Evolutionary conservation across 345 rosid genomes (phyloP).

Genomic region (Hevea brasiliensis): DNA sequence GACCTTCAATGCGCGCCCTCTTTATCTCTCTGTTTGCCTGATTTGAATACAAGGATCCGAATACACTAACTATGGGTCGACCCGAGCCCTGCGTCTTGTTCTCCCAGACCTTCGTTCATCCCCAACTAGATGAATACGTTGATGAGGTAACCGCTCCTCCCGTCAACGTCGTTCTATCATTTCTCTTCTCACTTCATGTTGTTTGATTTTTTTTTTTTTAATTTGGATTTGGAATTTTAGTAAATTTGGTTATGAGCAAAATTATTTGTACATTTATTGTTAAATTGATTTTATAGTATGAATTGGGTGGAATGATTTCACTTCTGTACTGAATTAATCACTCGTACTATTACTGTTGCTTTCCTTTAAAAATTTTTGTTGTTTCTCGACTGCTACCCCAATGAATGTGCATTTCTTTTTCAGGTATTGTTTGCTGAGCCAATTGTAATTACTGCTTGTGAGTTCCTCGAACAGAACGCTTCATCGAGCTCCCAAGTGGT

Average conservation of each 20-base stretch:
- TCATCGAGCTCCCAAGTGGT: constrained; percentile 78
- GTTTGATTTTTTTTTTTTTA: background rate
- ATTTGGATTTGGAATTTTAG: background rate
- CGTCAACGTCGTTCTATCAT: background rate
- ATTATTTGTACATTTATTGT: background rate
- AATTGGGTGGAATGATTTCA: background rate
- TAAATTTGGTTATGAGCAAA: background rate
- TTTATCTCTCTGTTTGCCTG: background rate
- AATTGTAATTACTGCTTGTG: constrained; percentile 86
- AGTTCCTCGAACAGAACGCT: constrained; percentile 88
- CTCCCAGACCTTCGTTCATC: constrained; percentile 90
- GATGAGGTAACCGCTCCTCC: constrained; percentile 62
- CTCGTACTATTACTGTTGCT: background rate
- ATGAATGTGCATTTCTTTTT: constrained; percentile 1
- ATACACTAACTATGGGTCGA: constrained; percentile 54
- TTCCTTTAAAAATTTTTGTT: background rate
- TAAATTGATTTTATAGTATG: background rate
- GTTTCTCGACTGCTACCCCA: too few relatives aligned
- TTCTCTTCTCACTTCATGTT: background rate
- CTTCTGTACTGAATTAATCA: background rate
- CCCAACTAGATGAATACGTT: constrained; percentile 92
- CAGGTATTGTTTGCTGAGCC: constrained; percentile 97
- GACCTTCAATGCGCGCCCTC: background rate
- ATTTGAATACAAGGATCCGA: constrained; percentile 5
- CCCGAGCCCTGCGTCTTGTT: constrained; percentile 93